Evolutionary conservation across 192 early-diverging fungal species (phyloP).

Genomic region (Backusella tuberculispora): DNA sequence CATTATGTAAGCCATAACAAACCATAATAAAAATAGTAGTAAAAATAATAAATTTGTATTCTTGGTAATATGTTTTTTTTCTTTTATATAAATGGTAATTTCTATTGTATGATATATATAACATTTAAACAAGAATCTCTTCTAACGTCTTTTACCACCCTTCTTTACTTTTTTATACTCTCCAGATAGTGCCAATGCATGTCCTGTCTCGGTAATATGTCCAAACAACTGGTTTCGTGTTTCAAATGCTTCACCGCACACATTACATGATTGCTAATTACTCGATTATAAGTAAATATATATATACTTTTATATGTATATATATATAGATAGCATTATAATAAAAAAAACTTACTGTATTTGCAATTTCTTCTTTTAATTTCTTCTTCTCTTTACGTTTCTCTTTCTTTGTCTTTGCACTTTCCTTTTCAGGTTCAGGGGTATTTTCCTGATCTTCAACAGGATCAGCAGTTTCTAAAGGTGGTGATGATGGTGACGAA

Average conservation of each 20-base stretch:
- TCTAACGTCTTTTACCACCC: constrained; percentile 16
- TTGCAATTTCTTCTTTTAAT: constrained; percentile 54
- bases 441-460: constrained; percentile 21
- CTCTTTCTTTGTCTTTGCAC: constrained; percentile 55
- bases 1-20: too few relatives aligned
- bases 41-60: too few relatives aligned
- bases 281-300: too few relatives aligned
- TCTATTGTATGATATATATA: neutral
- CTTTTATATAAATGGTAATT: neutral
- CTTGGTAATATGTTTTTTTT: too few relatives aligned
- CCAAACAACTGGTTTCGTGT: constrained; percentile 86
- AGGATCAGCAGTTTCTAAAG: neutral
- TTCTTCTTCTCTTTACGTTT: constrained; percentile 64
- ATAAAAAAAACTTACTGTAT: neutral
- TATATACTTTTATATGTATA: neutral
- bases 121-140: neutral
- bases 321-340: neutral
- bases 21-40: too few relatives aligned
- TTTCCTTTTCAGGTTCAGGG: constrained; percentile 30
- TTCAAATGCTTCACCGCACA: constrained; percentile 73
- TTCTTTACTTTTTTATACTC: constrained; percentile 10
- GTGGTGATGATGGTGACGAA: neutral
- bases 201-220: constrained; percentile 86
- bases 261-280: constrained; percentile 66
- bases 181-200: constrained; percentile 63